Percentiles rank a stretch among this genome's conserved stretches.
These are phyloP conservation scores for Daldinia sp. DNA, from an alignment of 2,329 filamentous ascomycete genomes.

Conservation along the genomic window DNA sequence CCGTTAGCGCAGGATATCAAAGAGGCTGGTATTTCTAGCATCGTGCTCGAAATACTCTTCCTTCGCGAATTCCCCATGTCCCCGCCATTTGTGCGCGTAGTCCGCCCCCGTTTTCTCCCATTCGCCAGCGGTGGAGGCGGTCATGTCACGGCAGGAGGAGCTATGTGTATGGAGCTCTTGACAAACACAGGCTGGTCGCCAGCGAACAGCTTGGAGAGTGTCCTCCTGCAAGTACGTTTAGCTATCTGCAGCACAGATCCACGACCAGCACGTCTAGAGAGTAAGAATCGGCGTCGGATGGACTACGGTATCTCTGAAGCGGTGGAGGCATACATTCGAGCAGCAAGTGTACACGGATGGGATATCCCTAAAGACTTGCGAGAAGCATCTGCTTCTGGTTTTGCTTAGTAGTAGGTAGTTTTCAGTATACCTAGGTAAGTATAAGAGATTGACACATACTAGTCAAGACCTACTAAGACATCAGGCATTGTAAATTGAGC, in stretches of 20 bases:
- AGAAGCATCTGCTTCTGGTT: constrained; percentile 41
- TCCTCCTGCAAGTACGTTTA: constrained; percentile 83
- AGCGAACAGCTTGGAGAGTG: constrained; percentile 78
- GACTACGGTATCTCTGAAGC: constrained; percentile 80
- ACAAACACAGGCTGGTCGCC: constrained; percentile 87
- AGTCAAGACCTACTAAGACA: not conserved
- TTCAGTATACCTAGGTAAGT: not conserved
- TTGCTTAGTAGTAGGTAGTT: not conserved
- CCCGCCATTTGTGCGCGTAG: constrained; percentile 86
- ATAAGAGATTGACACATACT: not conserved
- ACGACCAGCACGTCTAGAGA: constrained; percentile 75
- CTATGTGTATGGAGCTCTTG: constrained; percentile 85
- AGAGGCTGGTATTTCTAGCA: constrained; percentile 67
- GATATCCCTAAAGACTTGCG: constrained; percentile 72
- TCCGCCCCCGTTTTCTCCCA: constrained; percentile 81
- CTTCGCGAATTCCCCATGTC: constrained; percentile 79
- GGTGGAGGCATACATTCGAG: constrained; percentile 77
- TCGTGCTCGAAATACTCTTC: constrained; percentile 87
- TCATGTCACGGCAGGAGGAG: constrained; percentile 85
- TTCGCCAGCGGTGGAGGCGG: constrained; percentile 82
- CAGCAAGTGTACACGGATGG: constrained; percentile 79
- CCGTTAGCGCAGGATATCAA: constrained; percentile 83
- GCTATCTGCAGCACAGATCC: constrained; percentile 78
- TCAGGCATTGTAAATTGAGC: not conserved
- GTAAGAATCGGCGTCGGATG: constrained; percentile 5